These are phyloP conservation scores for Kokia cookei DNA, from an alignment of 441 rosid genomes.

Conservation along the genomic window DNA sequence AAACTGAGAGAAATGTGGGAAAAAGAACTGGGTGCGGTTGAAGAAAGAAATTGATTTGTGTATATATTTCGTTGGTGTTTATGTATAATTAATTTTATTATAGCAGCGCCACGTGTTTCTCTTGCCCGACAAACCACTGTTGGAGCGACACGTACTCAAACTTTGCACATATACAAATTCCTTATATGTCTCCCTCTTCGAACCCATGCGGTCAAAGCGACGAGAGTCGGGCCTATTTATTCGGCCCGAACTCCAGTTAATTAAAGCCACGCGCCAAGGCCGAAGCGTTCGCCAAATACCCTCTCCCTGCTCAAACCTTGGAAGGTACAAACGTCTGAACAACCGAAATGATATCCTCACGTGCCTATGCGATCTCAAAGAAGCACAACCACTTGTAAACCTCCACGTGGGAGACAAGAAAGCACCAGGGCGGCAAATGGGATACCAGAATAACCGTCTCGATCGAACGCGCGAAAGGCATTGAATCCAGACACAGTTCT, in stretches of 20 bases:
- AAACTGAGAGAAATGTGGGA: too few species aligned
- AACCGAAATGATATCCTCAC: neutral
- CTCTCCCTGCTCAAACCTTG: neutral
- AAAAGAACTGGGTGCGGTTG: too few species aligned
- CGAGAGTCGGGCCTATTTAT: neutral
- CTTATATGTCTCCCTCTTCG: neutral
- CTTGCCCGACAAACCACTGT: too few species aligned
- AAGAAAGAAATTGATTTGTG: too few species aligned
- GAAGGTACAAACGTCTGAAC: neutral
- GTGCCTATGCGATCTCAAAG: neutral
- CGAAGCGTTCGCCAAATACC: neutral
- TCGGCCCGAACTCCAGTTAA: neutral
- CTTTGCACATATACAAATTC: neutral
- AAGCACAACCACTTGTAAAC: neutral
- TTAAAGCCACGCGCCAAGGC: neutral
- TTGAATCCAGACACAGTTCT: neutral
- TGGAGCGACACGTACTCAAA: neutral
- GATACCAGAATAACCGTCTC: neutral
- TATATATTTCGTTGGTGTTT: too few species aligned
- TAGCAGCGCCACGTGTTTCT: too few species aligned
- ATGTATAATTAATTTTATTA: too few species aligned
- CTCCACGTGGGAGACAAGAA: neutral
- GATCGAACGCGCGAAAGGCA: neutral
- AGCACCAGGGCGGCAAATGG: neutral
- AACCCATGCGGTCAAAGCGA: neutral